phyloP scores from a whole-genome alignment of 1,284 basidiomycete genomes.

The Kwoniella shivajii region DNA sequence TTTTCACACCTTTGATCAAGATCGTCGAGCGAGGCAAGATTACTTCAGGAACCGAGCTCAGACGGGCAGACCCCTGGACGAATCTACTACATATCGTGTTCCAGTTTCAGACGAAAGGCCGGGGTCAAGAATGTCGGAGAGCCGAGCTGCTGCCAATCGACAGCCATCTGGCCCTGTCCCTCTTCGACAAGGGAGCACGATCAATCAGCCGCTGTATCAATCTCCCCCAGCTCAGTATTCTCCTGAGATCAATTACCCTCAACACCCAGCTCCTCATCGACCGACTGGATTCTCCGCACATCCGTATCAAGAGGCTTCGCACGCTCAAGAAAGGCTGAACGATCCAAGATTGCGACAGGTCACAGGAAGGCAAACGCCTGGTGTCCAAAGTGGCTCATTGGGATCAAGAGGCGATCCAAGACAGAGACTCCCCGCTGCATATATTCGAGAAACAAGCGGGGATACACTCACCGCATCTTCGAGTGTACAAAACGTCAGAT shows the following conservation, averaged over 20 bases:
- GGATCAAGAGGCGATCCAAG: constrained; percentile 3
- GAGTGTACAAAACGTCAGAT: constrained; percentile 27
- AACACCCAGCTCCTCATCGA: constrained; percentile 17
- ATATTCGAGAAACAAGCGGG: constrained; percentile 9
- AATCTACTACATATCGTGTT: constrained; percentile 13
- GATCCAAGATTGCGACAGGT: constrained; percentile 33
- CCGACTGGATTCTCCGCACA: constrained; percentile 24
- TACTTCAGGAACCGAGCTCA: constrained; percentile 25
- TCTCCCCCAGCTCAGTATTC: constrained; percentile 29
- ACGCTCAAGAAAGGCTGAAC: constrained; percentile 29
- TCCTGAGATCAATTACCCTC: constrained; percentile 15
- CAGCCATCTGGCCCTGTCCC: constrained; percentile 15
- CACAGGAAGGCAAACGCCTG: constrained; percentile 15
- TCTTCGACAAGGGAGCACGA: constrained; percentile 4
- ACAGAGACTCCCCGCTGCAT: constrained; percentile 24
- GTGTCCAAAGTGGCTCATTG: background rate
- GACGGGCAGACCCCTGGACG: constrained; percentile 15
- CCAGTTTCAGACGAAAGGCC: background rate
- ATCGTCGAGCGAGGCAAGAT: constrained; percentile 32
- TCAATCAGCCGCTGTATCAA: constrained; percentile 23
- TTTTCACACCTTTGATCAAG: constrained; percentile 29
- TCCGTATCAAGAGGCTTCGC: constrained; percentile 24
- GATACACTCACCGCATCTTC: constrained; percentile 18
- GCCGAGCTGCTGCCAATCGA: constrained; percentile 10
- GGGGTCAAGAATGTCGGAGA: constrained; percentile 2